These are phyloP conservation scores for Trichosanthes truncata DNA, from an alignment of 306 rosid species.

Conservation along the genomic window DNA sequence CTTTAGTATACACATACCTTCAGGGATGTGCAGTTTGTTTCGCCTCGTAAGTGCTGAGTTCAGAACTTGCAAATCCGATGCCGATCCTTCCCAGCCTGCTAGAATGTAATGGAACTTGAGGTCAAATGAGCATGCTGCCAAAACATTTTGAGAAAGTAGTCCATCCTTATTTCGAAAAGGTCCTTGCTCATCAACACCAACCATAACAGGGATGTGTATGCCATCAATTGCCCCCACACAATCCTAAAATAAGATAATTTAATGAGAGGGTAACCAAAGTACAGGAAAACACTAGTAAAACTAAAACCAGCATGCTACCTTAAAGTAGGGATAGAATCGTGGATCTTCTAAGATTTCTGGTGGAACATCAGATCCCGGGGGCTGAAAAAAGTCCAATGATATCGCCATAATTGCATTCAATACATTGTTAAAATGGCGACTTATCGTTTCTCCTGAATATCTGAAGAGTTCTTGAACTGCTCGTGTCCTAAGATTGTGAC, in stretches of 20 bases:
- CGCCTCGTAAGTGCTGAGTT: conserved; percentile 70
- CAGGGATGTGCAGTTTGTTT: conserved; percentile 61
- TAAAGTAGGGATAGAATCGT: conserved; percentile 78
- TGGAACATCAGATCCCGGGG: conserved; percentile 48
- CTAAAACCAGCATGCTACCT: conserved; percentile 30
- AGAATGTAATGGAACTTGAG: conserved; percentile 79
- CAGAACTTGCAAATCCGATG: conserved; percentile 67
- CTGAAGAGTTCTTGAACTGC: conserved; percentile 84
- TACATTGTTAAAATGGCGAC: conserved; percentile 88
- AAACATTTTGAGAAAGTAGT: conserved; percentile 63
- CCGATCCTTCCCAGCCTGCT: conserved; percentile 99
- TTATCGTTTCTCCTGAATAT: conserved; percentile 86
- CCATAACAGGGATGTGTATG: conserved; percentile 73
- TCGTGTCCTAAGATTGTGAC: conserved; percentile 77
- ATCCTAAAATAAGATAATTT: conserved; percentile 36
- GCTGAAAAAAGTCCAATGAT: conserved; percentile 61
- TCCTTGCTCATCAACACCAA: conserved; percentile 89
- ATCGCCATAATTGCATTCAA: conserved; percentile 73
- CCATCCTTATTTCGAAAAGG: conserved; percentile 92
- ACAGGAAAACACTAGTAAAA: conserved; percentile 11
- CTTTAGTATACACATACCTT: conserved; percentile 40
- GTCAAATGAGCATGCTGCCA: conserved; percentile 89
- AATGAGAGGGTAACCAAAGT: conserved; percentile 16
- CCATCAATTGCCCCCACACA: conserved; percentile 80
- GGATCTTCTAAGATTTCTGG: conserved; percentile 48